Evolutionary conservation across 2,329 filamentous ascomycete species (phyloP).

Genomic region (Cladosporium velox): DNA sequence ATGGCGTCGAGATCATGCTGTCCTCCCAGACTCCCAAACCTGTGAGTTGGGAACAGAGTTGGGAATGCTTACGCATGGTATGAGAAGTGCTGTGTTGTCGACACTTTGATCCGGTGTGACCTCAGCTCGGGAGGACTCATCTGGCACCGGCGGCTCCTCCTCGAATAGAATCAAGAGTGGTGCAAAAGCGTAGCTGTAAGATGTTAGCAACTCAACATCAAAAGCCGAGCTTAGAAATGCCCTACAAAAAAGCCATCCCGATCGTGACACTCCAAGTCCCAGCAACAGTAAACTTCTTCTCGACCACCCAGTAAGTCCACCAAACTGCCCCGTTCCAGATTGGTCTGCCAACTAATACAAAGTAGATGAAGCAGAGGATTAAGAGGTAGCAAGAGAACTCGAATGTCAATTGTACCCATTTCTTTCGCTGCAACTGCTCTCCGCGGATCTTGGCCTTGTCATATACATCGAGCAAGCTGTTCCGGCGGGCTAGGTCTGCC

Average conservation of each 20-base stretch:
- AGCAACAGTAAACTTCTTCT: not conserved
- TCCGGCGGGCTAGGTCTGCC: constrained; percentile 12
- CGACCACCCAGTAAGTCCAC: not conserved
- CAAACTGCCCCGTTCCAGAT: constrained; percentile 46
- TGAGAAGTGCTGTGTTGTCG: constrained; percentile 44
- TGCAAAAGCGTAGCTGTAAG: constrained; percentile 27
- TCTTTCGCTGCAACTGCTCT: constrained; percentile 27
- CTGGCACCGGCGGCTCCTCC: constrained; percentile 37
- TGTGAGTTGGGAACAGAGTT: not conserved
- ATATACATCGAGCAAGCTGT: constrained; percentile 26
- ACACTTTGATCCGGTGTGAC: constrained; percentile 30
- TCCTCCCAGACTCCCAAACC: not conserved
- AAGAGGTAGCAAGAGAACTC: constrained; percentile 44
- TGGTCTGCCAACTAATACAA: constrained; percentile 49
- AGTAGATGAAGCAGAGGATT: constrained; percentile 46
- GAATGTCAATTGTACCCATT: constrained; percentile 42
- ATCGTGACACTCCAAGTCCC: not conserved
- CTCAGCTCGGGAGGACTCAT: constrained; percentile 20
- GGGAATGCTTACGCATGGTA: constrained; percentile 48
- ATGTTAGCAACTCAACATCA: constrained; percentile 35
- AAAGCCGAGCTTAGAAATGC: not conserved
- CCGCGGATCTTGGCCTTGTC: constrained; percentile 29
- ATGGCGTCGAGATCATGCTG: too few relatives aligned
- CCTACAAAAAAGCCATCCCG: not conserved
- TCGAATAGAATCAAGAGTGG: constrained; percentile 40